Conservation (phyloP, 176 grass and related monocot species). For the Dendrocalamus sinicus region DNA sequence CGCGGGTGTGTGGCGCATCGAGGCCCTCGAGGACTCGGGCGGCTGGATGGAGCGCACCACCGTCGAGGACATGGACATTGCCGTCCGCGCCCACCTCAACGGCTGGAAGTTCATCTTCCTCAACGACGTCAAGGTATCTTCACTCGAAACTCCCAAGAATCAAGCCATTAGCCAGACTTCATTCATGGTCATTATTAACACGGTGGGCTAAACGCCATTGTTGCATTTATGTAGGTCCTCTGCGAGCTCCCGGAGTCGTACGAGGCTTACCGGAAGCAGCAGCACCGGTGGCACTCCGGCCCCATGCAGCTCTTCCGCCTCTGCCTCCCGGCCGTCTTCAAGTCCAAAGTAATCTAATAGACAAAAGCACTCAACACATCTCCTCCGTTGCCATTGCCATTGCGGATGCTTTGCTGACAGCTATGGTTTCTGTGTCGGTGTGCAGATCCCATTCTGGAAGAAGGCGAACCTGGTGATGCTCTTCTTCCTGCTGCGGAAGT, state of each 20-base stretch:
- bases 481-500: constrained; percentile 92
- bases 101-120: constrained; percentile 99
- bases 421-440: background rate
- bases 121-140: constrained; percentile 86
- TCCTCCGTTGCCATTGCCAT: background rate
- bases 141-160: background rate
- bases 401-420: background rate
- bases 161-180: background rate
- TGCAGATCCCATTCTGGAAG: constrained; percentile 89
- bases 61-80: constrained; percentile 99
- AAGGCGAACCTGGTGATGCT: constrained; percentile 94
- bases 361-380: background rate
- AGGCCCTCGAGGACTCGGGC: constrained; percentile 88
- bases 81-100: constrained; percentile 83
- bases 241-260: constrained; percentile 95
- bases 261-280: constrained; percentile 91
- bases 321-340: constrained; percentile 79
- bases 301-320: constrained; percentile 97
- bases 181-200: background rate
- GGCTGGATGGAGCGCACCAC: constrained; percentile 99
- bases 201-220: background rate
- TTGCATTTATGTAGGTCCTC: constrained; percentile 53
- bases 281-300: constrained; percentile 98
- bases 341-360: constrained; percentile 61
- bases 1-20: constrained; percentile 95